These are phyloP conservation scores for Debaryomyces maramus DNA, from an alignment of 805 yeast genomes.

Conservation along the genomic window DNA sequence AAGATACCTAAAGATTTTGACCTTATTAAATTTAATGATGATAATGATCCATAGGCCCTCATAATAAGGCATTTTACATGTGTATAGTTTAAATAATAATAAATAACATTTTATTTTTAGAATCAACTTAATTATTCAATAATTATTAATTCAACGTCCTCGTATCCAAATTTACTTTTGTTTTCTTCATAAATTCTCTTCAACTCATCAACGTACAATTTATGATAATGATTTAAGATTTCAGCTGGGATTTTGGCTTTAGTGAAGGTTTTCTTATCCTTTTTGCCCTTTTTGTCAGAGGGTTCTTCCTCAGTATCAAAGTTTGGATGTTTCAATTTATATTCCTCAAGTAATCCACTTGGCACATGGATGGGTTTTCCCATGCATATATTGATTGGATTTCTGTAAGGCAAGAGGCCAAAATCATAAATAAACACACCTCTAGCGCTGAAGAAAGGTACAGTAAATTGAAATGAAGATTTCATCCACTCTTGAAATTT, in stretches of 20 bases:
- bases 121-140: conserved; percentile 31
- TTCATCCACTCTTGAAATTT: conserved; percentile 74
- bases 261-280: conserved; percentile 13
- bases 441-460: conserved; percentile 89
- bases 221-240: conserved; percentile 68
- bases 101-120: background rate
- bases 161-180: conserved; percentile 54
- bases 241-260: conserved; percentile 37
- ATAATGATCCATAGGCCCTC: conserved; percentile 5
- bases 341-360: conserved; percentile 30
- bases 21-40: conserved; percentile 8
- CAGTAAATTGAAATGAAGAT: conserved; percentile 70
- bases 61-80: conserved; percentile 3
- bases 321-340: conserved; percentile 31
- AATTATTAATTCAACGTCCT: conserved; percentile 48
- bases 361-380: conserved; percentile 70
- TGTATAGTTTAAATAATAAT: conserved; percentile 2
- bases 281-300: conserved; percentile 2
- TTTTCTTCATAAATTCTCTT: conserved; percentile 64
- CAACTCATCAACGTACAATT: conserved; percentile 63
- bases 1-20: conserved; percentile 18
- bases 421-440: conserved; percentile 91
- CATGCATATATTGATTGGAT: conserved; percentile 72
- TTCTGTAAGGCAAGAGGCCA: conserved; percentile 85
- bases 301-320: conserved; percentile 14